Percentiles rank a stretch among this genome's conserved stretches.
Conservation (phyloP, 257 asterid species). For the Primulina tabacum region DNA sequence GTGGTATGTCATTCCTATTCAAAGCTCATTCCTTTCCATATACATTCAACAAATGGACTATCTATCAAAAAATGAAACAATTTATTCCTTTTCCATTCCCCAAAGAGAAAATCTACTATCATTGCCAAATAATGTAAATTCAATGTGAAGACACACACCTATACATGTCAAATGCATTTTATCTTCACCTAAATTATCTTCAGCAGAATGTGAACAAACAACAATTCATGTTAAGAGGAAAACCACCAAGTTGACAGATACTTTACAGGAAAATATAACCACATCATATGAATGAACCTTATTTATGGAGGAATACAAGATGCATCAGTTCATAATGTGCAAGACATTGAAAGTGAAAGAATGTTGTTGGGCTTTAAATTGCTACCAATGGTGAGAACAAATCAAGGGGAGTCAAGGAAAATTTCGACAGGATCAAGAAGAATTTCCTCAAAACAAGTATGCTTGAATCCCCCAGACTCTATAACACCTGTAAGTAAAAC, state of each 20-base stretch:
- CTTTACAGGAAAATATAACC: neutral
- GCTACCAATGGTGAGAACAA: neutral
- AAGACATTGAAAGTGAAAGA: too few species aligned
- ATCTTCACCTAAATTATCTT: neutral
- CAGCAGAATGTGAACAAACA: neutral
- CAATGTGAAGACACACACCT: neutral
- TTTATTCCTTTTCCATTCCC: neutral
- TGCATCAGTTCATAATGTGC: neutral
- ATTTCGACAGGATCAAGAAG: too few species aligned
- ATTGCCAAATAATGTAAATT: neutral
- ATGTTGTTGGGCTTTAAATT: too few species aligned
- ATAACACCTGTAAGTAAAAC: neutral
- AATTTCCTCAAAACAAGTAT: too few species aligned
- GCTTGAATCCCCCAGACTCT: neutral
- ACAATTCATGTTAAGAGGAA: neutral
- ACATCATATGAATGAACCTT: neutral
- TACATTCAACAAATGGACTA: neutral
- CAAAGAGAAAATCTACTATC: neutral
- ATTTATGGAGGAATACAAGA: neutral
- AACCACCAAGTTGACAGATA: neutral
- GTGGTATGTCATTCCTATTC: neutral
- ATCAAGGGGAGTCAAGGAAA: neutral
- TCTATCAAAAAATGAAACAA: slow-evolving; percentile 2
- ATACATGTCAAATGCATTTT: neutral
- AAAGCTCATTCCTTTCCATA: neutral